Conservation (phyloP, 306 rosid species). For the Hippophae gyantsensis region DNA sequence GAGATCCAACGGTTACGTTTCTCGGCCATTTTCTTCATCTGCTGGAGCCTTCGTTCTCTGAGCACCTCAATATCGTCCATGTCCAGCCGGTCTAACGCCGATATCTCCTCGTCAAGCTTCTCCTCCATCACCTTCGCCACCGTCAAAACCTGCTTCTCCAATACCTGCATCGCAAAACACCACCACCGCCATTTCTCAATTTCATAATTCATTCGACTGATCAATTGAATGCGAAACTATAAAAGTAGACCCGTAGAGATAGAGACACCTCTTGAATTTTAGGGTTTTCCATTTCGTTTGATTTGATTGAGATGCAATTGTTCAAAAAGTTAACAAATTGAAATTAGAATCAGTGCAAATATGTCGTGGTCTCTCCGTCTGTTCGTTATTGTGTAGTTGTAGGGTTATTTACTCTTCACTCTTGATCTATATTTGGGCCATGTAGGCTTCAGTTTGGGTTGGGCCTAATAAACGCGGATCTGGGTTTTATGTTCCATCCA, state of each 20-base stretch:
- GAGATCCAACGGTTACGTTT: conserved; percentile 90
- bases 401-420: too few species aligned
- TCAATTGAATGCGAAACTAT: not conserved
- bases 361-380: too few species aligned
- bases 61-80: conserved; percentile 66
- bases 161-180: conserved; percentile 21
- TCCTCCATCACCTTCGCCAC: conserved; percentile 87
- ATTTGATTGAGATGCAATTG: conserved; percentile 5
- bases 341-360: too few species aligned
- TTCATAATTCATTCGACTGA: too few species aligned
- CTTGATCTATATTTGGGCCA: too few species aligned
- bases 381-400: too few species aligned
- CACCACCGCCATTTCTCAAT: not conserved
- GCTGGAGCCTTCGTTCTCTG: conserved; percentile 83
- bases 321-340: not conserved
- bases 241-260: not conserved
- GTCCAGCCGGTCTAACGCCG: conserved; percentile 79
- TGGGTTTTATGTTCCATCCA: too few species aligned
- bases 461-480: too few species aligned
- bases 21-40: conserved; percentile 98
- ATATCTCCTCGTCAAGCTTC: conserved; percentile 79
- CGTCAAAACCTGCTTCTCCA: conserved; percentile 76
- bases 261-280: conserved; percentile 56
- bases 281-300: conserved; percentile 42
- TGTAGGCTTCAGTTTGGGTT: too few species aligned